Evolutionary conservation across 441 rosid genomes (phyloP).

Genomic region (Eruca vesicaria): DNA sequence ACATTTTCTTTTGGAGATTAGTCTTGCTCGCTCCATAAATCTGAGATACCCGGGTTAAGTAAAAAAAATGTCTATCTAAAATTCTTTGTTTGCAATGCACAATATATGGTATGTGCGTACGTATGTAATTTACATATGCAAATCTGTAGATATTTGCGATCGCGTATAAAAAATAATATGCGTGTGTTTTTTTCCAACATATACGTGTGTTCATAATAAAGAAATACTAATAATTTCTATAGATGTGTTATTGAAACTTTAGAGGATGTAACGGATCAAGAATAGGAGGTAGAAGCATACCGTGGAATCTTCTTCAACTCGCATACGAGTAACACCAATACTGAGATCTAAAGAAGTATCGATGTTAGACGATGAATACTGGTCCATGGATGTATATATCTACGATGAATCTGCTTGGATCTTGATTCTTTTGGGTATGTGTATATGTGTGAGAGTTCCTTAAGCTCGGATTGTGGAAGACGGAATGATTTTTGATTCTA

Average conservation of each 20-base stretch:
- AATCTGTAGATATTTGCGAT: not conserved
- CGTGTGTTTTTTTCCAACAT: not conserved
- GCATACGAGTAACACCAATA: conserved; percentile 45
- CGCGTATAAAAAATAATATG: no score
- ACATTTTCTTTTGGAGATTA: no score
- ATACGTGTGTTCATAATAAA: not conserved
- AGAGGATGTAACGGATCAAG: conserved; percentile 1
- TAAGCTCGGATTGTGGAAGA: conserved; percentile 17
- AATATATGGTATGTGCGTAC: not conserved
- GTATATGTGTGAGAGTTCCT: not conserved
- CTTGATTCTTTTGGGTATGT: conserved; percentile 7
- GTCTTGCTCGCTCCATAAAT: no score
- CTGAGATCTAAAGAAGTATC: conserved; percentile 86
- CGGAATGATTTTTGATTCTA: conserved; percentile 11
- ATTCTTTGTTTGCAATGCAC: not conserved
- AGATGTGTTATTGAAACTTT: not conserved
- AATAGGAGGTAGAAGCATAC: conserved; percentile 21
- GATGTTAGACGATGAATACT: conserved; percentile 35
- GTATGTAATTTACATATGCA: not conserved
- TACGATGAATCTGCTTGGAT: conserved; percentile 13
- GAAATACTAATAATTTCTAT: not conserved
- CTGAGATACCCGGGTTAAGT: no score
- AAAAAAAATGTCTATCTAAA: not conserved
- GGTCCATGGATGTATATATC: conserved; percentile 24
- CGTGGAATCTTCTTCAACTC: conserved; percentile 37